phyloP scores from a whole-genome alignment of 2,329 filamentous ascomycete genomes.

The Penicillium sp. region DNA sequence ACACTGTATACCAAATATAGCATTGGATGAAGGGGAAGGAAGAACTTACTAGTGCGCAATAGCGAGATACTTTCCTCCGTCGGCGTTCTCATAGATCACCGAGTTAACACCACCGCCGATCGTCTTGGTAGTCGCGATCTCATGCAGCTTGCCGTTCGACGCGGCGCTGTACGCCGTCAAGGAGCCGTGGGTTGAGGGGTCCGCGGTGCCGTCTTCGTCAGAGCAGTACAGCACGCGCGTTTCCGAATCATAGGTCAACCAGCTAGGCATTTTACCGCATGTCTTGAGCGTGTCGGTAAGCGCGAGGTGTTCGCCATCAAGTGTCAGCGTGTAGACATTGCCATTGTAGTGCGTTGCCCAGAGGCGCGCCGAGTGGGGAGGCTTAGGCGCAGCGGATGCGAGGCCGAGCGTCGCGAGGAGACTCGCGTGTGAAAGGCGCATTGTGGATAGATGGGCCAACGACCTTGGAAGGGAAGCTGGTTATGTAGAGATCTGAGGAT shows the following conservation, averaged over 20 bases:
- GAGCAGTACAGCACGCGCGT: slow-evolving; percentile 34
- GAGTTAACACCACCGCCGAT: slow-evolving; percentile 35
- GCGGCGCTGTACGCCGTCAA: slow-evolving; percentile 25
- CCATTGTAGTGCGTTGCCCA: slow-evolving; percentile 26
- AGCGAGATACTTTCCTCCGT: slow-evolving; percentile 30
- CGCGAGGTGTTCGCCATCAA: slow-evolving; percentile 19
- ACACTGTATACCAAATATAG: background rate
- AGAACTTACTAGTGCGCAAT: slow-evolving; percentile 40
- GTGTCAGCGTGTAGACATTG: slow-evolving; percentile 20
- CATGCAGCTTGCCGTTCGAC: slow-evolving; percentile 19
- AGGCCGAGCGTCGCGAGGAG: slow-evolving; percentile 5
- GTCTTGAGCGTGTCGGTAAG: slow-evolving; percentile 26
- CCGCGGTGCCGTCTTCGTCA: slow-evolving; percentile 30
- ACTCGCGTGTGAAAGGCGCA: slow-evolving; percentile 10
- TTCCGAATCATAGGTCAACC: slow-evolving; percentile 33
- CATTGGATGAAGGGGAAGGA: background rate
- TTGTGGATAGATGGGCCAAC: background rate
- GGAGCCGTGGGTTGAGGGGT: slow-evolving; percentile 28
- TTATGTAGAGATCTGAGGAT: too few relatives aligned
- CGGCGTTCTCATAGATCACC: slow-evolving; percentile 29
- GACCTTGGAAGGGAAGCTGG: background rate
- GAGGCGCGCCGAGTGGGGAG: slow-evolving; percentile 6
- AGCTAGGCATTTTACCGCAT: slow-evolving; percentile 38
- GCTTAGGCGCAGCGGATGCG: background rate
- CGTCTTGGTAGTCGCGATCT: slow-evolving; percentile 22